These are phyloP conservation scores for Coleophoma crateriformis DNA, from an alignment of 2,329 filamentous ascomycete species.

Conservation along the genomic window DNA sequence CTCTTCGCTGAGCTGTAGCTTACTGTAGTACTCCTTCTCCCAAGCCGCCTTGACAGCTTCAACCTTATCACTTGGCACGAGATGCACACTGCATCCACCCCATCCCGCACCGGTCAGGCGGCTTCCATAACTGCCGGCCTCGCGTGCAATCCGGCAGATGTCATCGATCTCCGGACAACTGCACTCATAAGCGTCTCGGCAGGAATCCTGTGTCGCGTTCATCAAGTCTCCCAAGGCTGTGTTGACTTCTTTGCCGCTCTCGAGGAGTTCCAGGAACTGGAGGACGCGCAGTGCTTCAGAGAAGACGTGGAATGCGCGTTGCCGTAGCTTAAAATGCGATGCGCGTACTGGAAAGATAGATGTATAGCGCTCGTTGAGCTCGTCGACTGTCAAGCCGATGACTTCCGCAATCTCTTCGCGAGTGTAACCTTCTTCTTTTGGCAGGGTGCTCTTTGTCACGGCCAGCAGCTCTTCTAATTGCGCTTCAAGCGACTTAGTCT, in stretches of 20 bases:
- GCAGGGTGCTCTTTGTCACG: slow-evolving; percentile 65
- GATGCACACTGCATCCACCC: slow-evolving; percentile 93
- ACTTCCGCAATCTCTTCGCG: slow-evolving; percentile 74
- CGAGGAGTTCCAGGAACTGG: slow-evolving; percentile 75
- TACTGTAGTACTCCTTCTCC: slow-evolving; percentile 76
- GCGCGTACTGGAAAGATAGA: slow-evolving; percentile 86
- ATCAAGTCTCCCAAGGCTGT: slow-evolving; percentile 72
- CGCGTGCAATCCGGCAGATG: slow-evolving; percentile 73
- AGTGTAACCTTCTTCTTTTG: slow-evolving; percentile 79
- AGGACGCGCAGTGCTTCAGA: slow-evolving; percentile 82
- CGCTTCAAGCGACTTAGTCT: slow-evolving; percentile 40
- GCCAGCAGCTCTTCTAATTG: slow-evolving; percentile 72
- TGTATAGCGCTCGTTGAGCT: slow-evolving; percentile 74
- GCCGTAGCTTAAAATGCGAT: slow-evolving; percentile 79
- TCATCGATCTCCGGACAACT: slow-evolving; percentile 89
- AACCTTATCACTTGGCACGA: slow-evolving; percentile 80
- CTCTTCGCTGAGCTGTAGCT: slow-evolving; percentile 59
- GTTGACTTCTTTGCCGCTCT: slow-evolving; percentile 53
- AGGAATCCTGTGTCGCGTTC: slow-evolving; percentile 86
- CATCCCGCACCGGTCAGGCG: slow-evolving; percentile 90
- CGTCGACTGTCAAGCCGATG: slow-evolving; percentile 61
- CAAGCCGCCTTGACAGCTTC: slow-evolving; percentile 71
- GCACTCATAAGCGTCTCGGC: slow-evolving; percentile 83
- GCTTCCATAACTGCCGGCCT: slow-evolving; percentile 77
- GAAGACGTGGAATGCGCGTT: slow-evolving; percentile 88